Evolutionary conservation across 441 rosid species (phyloP).

Genomic region (Euphorbia celastroides): DNA sequence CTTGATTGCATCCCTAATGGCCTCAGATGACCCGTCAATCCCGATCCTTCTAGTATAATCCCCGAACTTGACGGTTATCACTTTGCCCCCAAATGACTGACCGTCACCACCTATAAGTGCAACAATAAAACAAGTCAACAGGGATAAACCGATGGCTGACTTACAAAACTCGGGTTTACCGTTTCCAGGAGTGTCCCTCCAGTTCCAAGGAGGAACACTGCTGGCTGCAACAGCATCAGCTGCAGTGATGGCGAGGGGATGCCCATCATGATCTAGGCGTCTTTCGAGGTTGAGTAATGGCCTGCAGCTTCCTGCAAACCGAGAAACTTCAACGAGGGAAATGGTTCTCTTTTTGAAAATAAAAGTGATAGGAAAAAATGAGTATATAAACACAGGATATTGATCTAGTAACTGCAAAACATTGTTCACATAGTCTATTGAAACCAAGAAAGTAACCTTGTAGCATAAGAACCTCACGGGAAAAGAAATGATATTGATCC

Average conservation of each 20-base stretch:
- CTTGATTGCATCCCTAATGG: slow-evolving; percentile 84
- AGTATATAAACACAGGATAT: slow-evolving; percentile 2
- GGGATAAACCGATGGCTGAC: too few relatives aligned
- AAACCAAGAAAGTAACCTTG: background rate
- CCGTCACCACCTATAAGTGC: slow-evolving; percentile 42
- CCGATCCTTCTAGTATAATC: slow-evolving; percentile 90
- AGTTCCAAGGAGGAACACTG: slow-evolving; percentile 97
- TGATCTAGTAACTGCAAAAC: background rate
- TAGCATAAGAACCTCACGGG: background rate
- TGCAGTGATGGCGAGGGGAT: slow-evolving; percentile 83
- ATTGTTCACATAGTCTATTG: background rate
- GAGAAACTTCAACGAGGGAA: slow-evolving; percentile 25
- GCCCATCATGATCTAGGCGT: slow-evolving; percentile 89
- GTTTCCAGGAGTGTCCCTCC: slow-evolving; percentile 91
- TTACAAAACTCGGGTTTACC: slow-evolving; percentile 15
- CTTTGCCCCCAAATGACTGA: slow-evolving; percentile 74
- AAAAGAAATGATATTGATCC: background rate
- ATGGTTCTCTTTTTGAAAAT: slow-evolving; percentile 17
- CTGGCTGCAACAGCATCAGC: slow-evolving; percentile 74
- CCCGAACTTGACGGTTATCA: slow-evolving; percentile 81
- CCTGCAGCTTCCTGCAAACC: slow-evolving; percentile 68
- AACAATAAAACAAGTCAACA: slow-evolving; percentile 4
- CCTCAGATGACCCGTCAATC: slow-evolving; percentile 77
- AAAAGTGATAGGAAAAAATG: slow-evolving; percentile 10
- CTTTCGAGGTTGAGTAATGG: slow-evolving; percentile 88